Evolutionary conservation across 768 basidiomycete species (phyloP).

Genomic region (Coprinopsis strossmayeri): DNA sequence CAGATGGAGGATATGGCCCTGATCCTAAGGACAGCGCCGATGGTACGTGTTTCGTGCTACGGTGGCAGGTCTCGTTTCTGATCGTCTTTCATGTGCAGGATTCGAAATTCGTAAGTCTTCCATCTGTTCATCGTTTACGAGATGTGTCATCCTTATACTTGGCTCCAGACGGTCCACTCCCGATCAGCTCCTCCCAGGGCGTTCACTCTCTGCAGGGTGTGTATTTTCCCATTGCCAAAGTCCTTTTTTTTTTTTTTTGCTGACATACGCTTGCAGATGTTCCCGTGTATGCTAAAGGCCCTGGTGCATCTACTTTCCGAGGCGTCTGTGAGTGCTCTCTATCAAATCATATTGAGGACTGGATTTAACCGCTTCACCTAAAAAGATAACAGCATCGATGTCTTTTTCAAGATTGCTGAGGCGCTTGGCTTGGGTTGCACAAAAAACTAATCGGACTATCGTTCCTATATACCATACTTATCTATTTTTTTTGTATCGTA

Average conservation of each 20-base stretch:
- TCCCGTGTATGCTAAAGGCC: constrained; percentile 38
- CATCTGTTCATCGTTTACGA: not conserved
- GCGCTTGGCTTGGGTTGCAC: constrained; percentile 21
- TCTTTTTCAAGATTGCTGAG: constrained; percentile 35
- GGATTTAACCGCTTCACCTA: not conserved
- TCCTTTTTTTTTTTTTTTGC: not conserved
- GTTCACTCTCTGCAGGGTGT: constrained; percentile 35
- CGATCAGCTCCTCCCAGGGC: constrained; percentile 27
- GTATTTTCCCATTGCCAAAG: not conserved
- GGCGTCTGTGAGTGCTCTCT: constrained; percentile 31
- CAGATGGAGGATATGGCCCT: constrained; percentile 19
- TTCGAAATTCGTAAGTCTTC: constrained; percentile 23
- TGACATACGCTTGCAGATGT: constrained; percentile 24
- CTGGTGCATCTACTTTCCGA: constrained; percentile 34
- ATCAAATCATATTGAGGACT: not conserved
- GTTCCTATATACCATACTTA: no score
- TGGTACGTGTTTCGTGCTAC: constrained; percentile 16
- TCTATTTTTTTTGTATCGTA: no score
- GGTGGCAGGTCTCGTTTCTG: not conserved
- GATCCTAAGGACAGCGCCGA: constrained; percentile 30
- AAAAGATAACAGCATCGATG: constrained; percentile 39
- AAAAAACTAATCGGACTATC: not conserved
- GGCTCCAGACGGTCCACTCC: constrained; percentile 27
- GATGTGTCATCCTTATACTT: not conserved
- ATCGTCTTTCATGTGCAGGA: constrained; percentile 15